Evolutionary conservation across 1,284 basidiomycete genomes (phyloP), one percentile per base, ranked within the genome.

Genomic region (Tilletia caries): DNA sequence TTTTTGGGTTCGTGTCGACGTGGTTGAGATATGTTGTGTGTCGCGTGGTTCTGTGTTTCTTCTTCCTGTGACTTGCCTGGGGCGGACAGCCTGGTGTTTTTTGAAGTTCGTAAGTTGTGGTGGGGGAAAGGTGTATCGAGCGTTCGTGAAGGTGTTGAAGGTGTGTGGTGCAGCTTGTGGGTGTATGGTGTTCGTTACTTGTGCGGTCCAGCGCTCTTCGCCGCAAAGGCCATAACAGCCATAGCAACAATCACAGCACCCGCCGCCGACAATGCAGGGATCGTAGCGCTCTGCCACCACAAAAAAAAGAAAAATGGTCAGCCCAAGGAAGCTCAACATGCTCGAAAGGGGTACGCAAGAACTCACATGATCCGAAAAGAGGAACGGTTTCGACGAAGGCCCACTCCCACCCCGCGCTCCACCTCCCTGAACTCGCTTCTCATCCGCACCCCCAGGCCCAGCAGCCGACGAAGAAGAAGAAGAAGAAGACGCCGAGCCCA

Each of bases 291-390:
- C 58, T 62, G 58, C 18, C 1, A 18, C 23, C 12, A 50, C 6
- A 29, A 3, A 34, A 37, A 23, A 37, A 34, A 37, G 32, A 1
- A 34, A 62, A 37, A 29, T 12, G 6, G 52, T 58, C 52, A 58
- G 52, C 25, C 20, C 8, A 10, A 8, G 43, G 10, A 44, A 44
- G 8, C 43, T 44, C 43, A 44, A 10, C 5, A 58, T n/a, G 52
- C 52, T 13, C 27, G 23, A 13, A 3, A 6, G n/a, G 27, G 52
- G n/a, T n/a, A n/a, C n/a, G n/a, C 2, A 3, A 23, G 5, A 23
- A 62, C 58, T 34, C 58, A 62, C 58, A 37, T 62, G 32, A 29
- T 62, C 58, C n/a, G 58, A 62, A 29, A 62, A 62, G 15, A 62
- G 32, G 58, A 62, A 62, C 15, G 58, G 58, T 23, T 34, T 62